Evolutionary conservation across 306 rosid genomes (phyloP), one percentile per base, ranked within the genome.

Genomic region (Gastrolobium villosum): DNA sequence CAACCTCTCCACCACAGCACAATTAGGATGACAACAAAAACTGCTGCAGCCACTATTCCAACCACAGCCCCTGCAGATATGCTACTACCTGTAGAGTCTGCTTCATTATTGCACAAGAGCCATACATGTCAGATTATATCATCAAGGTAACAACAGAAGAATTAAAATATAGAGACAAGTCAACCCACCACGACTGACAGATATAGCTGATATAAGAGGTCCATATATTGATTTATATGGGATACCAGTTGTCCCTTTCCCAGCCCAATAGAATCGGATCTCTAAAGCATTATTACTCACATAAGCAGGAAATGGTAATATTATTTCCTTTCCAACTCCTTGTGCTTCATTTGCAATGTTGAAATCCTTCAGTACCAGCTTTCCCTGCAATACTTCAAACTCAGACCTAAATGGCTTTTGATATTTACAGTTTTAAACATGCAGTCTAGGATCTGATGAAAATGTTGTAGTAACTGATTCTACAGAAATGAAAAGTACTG

Each of bases 121-220:
- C 13, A 48, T 26, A 3, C 0, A 31, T 6, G 26, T 34, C 10
- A 39, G 31, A 79, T 69, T 14, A 5, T 70, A 70, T 5, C 46
- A 5, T 3, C 35, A 72, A 20, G 36, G 14, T 10, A 49, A 26
- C 6, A 32, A 14, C 10, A 31, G 11, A 60, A 43, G 9, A 15
- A 6, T 5, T 15, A 4, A 44, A 14, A 14, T 6, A 3, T 6
- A 45, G 5, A 40, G 14, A 40, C 30, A 66, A 41, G 1, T 31
- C 46, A 77, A 52, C 84, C 7, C 61, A 87, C 91, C 70, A 44
- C 53, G 34, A 54, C 62, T 72, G 39, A 76, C 68, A 13, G 90
- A 83, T 37, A 91, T 86, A 14, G 94, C 96, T 1, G 92, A 91
- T 34, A 91, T 83, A 60, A 91, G 89, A 76, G 97, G 97, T 13